Evolutionary conservation across 257 asterid genomes (phyloP), one percentile per base, ranked within the genome.

Genomic region (Solanum pimpinellifolium): DNA sequence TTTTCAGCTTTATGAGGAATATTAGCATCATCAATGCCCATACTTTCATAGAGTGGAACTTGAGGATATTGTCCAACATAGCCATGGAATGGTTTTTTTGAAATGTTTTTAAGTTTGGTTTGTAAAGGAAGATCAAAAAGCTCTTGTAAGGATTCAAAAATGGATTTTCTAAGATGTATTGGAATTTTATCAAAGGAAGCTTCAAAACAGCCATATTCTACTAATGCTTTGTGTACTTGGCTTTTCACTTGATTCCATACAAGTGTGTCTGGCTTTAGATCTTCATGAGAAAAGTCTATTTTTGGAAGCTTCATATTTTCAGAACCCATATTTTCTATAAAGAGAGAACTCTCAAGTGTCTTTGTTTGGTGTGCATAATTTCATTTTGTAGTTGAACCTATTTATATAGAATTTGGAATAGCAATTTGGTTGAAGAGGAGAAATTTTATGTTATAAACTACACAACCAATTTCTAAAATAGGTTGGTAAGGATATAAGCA

Each of bases 91-190:
- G 93, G 94, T 69, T 91, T 94, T 84, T 87, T 88, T 35, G 94
- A 91, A 65, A 88, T 88, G 88, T 92, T 94, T 11, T 88, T 91
- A 14, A 92, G 1, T 74, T 93, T 94, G 73, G 47, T 84, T 72
- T 89, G 89, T 8, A 93, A 73, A 85, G 98, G 98, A 83, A 94
- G 96, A 90, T 91, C 91, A 23, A 95, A 93, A 3, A 95, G 92
- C 84, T 92, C 90, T 47, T 89, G 80, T 7, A 86, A 86, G 3
- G 86, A 89, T 65, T 88, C 91, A 16, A 94, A 39, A 8, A 88
- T 87, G 3, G 93, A 89, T 46, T 87, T 59, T 68, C 89, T 90
- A 35, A 91, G 90, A 18, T 89, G 39, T 7, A 15, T 33, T 31
- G 93, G 89, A 47, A 92, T 56, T 49, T 89, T 23, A 15, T 86